Percentiles rank a stretch among this genome's conserved stretches.
Evolutionary conservation across 768 basidiomycete genomes (phyloP).

Genomic region (Chlorophyllum brunneum): DNA sequence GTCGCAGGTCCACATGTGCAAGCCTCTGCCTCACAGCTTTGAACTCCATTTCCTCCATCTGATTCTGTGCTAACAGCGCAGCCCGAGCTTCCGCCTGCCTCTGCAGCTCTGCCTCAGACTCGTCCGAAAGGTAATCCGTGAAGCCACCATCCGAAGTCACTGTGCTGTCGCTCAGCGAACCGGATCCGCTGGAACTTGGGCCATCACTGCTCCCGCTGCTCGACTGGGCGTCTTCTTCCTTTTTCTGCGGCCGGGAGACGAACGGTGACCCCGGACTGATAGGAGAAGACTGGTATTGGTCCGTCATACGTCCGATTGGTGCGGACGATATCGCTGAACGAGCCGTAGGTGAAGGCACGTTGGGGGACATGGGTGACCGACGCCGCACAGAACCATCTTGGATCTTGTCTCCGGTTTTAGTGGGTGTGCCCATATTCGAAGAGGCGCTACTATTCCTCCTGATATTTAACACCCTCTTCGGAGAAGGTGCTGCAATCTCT

Average conservation of each 20-base stretch:
- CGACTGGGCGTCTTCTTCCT: constrained; percentile 33
- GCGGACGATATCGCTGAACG: constrained; percentile 5
- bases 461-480: background rate
- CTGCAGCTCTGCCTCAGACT: constrained; percentile 87
- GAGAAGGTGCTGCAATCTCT: constrained; percentile 4
- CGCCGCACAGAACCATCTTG: constrained; percentile 17
- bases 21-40: constrained; percentile 77
- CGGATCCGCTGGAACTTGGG: constrained; percentile 22
- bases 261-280: constrained; percentile 20
- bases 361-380: constrained; percentile 18
- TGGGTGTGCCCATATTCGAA: background rate
- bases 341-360: constrained; percentile 1
- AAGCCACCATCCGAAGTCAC: constrained; percentile 85
- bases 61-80: constrained; percentile 72
- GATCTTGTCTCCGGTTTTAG: background rate
- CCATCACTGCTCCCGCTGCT: constrained; percentile 63
- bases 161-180: constrained; percentile 68
- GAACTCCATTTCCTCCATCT: constrained; percentile 79
- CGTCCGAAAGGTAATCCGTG: constrained; percentile 88
- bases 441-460: constrained; percentile 3
- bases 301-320: constrained; percentile 15
- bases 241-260: constrained; percentile 23
- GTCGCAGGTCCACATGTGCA: constrained; percentile 67
- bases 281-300: constrained; percentile 23
- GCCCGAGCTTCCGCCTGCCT: constrained; percentile 81